Percentiles rank a stretch among this genome's conserved stretches.
Evolutionary conservation across 345 rosid genomes (phyloP).

Genomic region (Gossypium mustelinum): DNA sequence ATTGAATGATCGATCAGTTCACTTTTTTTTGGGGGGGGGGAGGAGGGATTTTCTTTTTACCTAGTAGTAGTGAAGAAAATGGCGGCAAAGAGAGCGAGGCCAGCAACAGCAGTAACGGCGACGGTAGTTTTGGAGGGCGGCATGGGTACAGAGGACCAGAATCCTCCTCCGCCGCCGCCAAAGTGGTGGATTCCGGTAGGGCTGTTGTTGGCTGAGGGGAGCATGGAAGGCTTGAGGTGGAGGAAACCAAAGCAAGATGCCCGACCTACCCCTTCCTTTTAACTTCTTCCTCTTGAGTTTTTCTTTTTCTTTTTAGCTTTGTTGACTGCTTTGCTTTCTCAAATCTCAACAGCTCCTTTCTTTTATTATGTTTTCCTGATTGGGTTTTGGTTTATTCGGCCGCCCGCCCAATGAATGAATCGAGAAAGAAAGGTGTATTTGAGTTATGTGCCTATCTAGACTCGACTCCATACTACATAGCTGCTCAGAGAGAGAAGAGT

Average conservation of each 20-base stretch:
- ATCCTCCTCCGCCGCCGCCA: slow-evolving; percentile 47
- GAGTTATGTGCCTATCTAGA: not conserved
- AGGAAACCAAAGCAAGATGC: not conserved
- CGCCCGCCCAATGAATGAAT: not conserved
- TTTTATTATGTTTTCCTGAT: not conserved
- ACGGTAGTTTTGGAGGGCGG: slow-evolving; percentile 26
- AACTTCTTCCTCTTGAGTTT: not conserved
- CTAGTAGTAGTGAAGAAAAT: slow-evolving; percentile 41
- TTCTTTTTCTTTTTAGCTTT: not conserved
- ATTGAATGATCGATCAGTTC: slow-evolving; percentile 4
- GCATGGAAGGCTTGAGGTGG: slow-evolving; percentile 18
- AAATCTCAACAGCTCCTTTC: not conserved
- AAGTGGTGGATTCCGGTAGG: slow-evolving; percentile 30
- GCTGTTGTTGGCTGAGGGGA: slow-evolving; percentile 15
- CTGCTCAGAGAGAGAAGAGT: not conserved
- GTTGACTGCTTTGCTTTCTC: not conserved
- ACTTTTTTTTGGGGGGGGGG: not conserved
- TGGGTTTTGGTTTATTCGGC: not conserved
- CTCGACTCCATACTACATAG: not conserved
- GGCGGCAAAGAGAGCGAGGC: slow-evolving; percentile 36
- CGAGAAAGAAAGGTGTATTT: not conserved
- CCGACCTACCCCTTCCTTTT: slow-evolving; percentile 2
- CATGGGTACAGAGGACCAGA: slow-evolving; percentile 32
- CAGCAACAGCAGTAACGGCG: slow-evolving; percentile 45
- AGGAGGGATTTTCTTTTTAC: slow-evolving; percentile 14